Conservation (phyloP, 768 basidiomycete species). For the Collybia sp. region DNA sequence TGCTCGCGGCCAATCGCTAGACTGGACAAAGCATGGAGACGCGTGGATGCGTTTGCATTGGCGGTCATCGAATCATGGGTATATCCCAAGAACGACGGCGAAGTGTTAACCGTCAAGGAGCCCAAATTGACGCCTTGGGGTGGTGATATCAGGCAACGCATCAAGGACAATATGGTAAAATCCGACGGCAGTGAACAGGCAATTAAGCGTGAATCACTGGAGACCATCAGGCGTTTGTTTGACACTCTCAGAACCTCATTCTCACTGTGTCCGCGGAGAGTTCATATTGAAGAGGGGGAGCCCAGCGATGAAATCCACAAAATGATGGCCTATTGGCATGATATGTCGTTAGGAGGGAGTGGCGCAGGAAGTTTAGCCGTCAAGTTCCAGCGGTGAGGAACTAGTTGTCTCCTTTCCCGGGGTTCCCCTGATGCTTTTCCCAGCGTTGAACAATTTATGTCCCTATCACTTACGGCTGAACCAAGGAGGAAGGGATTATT, state of each 20-base stretch:
- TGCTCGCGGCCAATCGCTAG: conserved; percentile 73
- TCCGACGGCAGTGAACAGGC: conserved; percentile 41
- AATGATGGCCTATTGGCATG: conserved; percentile 56
- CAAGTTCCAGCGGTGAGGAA: conserved; percentile 60
- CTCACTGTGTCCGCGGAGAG: conserved; percentile 43
- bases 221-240: conserved; percentile 40
- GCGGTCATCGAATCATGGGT: conserved; percentile 67
- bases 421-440: conserved; percentile 3
- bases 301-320: conserved; percentile 40
- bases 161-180: conserved; percentile 42
- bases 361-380: conserved; percentile 35
- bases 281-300: conserved; percentile 30
- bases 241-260: conserved; percentile 47
- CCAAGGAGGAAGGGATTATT: conserved; percentile 70
- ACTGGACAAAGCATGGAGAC: conserved; percentile 75
- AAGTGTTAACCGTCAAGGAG: conserved; percentile 27
- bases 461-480: conserved; percentile 71
- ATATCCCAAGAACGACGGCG: conserved; percentile 31
- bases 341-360: conserved; percentile 35
- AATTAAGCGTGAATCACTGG: conserved; percentile 37
- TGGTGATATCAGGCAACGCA: conserved; percentile 45
- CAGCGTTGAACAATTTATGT: conserved; percentile 76
- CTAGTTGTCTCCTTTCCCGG: conserved; percentile 8
- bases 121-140: conserved; percentile 66
- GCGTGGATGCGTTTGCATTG: conserved; percentile 58